Base-by-base conservation (phyloP, 345 rosid genomes). In the Syzygium grande region DNA sequence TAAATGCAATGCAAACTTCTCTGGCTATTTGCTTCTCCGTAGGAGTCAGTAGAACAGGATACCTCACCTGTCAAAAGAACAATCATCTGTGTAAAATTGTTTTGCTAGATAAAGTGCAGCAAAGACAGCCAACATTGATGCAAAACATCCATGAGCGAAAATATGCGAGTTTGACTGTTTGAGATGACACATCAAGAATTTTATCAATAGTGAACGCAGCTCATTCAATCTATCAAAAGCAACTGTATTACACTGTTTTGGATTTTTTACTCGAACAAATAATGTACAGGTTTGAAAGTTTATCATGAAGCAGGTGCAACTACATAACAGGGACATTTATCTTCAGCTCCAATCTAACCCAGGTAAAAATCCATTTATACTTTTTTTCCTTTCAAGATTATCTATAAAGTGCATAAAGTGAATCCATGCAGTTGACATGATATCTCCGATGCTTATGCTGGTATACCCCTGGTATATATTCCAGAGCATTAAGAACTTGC, bases 1-100 rank as follows among this genome's bases (percentile, higher is more conserved):
- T 94, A 93, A 98, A 98, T 68, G 99, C 99, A 51, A 95, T 91
- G 94, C 98, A 95, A 92, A 98, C 98, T 85, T 96, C 99, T 91
- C 99, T 94, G n/a, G 99, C 97, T 97, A 98, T 96, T 92, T 98
- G 98, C 93, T 98, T 98, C 93, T 98, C 99, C 61, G 93, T 94
- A 84, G 99, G 98, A 89, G 98, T 96, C 88, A 98, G 91, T 88
- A 97, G 92, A 80, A 95, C 97, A 27, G 98, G 99, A 94, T 97
- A 97, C 87, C 98, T 93, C 86, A 96, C 97, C 98, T 96, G 94
- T 90, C 87, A 86, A 89, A 87, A 53, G 78, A 86, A 84, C 34
- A 86, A 43, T 54, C 77, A 41, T 65, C 43, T 27, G 51, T 16
- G 3, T 51, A 52, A 88, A 77, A 73, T 88, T 25, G 11, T 61